A percentile compares a stretch with the other conserved stretches of the same genome.
These are phyloP conservation scores for Picea sitchensis DNA, from an alignment of 75 land plant species.

Conservation along the genomic window DNA sequence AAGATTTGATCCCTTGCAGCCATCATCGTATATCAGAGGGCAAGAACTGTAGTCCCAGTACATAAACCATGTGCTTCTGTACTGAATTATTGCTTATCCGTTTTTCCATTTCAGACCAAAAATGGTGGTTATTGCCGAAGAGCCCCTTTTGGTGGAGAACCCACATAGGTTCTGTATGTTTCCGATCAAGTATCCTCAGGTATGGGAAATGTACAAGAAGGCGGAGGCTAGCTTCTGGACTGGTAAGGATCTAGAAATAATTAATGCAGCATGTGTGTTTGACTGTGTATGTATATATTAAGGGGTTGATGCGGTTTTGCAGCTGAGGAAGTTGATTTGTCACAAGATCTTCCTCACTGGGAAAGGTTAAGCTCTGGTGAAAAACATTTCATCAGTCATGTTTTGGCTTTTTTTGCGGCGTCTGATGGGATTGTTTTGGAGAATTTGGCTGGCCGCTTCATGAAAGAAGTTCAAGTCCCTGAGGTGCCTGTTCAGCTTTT, in stretches of 20 bases:
- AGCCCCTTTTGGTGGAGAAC: conserved; percentile 69
- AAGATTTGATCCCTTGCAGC: too few species aligned
- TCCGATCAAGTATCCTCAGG: conserved; percentile 67
- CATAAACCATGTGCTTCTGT: too few species aligned
- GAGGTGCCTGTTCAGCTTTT: conserved; percentile 27
- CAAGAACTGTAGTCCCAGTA: too few species aligned
- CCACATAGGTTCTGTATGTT: conserved; percentile 90
- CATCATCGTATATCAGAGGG: too few species aligned
- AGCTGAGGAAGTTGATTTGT: conserved; percentile 89
- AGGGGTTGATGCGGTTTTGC: neutral
- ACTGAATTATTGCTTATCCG: too few species aligned
- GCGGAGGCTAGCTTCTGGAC: conserved; percentile 71
- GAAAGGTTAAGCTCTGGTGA: conserved; percentile 56
- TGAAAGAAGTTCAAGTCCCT: conserved; percentile 84
- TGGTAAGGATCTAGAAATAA: conserved; percentile 11
- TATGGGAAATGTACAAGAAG: conserved; percentile 96
- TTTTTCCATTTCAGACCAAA: neutral
- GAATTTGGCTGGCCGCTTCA: conserved; percentile 82
- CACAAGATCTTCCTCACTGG: conserved; percentile 70
- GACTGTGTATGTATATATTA: too few species aligned
- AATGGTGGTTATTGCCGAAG: conserved; percentile 40
- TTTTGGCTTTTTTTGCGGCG: conserved; percentile 91
- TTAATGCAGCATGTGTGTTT: too few species aligned
- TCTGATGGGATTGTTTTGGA: conserved; percentile 95
- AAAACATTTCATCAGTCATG: conserved; percentile 78